A percentile compares a stretch with the other conserved stretches of the same genome.
phyloP scores from a whole-genome alignment of 352 stramenopile species.

The Phytophthora pinifolia region DNA sequence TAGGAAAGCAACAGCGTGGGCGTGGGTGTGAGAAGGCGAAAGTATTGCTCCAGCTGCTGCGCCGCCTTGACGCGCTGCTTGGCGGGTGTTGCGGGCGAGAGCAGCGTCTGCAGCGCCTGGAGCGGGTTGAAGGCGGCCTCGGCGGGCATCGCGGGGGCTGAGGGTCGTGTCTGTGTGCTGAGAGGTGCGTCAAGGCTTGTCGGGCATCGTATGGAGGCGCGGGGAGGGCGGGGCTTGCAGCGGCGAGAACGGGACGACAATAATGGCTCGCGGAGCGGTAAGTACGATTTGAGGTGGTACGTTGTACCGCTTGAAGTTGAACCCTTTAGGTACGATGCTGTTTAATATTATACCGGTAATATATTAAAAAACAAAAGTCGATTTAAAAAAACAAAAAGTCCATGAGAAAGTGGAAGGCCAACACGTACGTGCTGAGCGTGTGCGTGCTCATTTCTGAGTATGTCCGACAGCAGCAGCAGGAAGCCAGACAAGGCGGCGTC shows the following conservation, averaged over 20 bases:
- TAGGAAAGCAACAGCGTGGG: constrained; percentile 40
- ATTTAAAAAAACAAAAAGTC: no score
- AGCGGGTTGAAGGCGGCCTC: constrained; percentile 39
- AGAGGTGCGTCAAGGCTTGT: constrained; percentile 25
- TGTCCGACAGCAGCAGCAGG: constrained; percentile 45
- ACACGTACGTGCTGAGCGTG: constrained; percentile 53
- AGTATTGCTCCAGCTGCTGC: constrained; percentile 46
- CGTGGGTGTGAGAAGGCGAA: constrained; percentile 25
- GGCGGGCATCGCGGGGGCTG: constrained; percentile 1
- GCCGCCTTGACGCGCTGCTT: constrained; percentile 48
- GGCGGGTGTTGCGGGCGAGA: constrained; percentile 33
- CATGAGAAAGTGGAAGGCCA: constrained; percentile 43
- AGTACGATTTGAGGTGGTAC: no score
- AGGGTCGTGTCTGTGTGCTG: constrained; percentile 12
- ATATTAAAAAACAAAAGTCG: no score
- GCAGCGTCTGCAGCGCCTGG: constrained; percentile 43
- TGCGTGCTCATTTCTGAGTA: constrained; percentile 50
- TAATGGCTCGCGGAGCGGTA: no score
- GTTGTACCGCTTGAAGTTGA: no score
- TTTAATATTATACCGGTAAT: no score
- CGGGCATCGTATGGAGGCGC: constrained; percentile 29
- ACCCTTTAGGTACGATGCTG: no score
- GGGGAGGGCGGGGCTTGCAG: background rate
- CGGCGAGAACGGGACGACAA: no score
- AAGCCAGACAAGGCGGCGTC: constrained; percentile 17